Evolutionary conservation across 225 moss, liverwort and hornwort genomes (phyloP).

Genomic region (Sphagnum contortum): DNA sequence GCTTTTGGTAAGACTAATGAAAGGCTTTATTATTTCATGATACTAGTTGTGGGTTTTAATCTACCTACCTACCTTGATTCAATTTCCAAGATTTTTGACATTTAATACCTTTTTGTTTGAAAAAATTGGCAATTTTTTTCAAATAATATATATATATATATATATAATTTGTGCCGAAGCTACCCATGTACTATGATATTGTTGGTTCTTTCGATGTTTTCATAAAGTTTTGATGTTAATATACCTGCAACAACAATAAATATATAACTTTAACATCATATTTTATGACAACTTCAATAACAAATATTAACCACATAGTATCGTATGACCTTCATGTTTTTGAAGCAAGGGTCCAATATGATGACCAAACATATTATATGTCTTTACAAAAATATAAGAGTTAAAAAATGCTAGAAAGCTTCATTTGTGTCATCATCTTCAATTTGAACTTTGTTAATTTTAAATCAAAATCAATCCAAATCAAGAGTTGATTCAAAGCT

Average conservation of each 20-base stretch:
- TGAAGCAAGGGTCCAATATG: background rate
- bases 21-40: too few species aligned
- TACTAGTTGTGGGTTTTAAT: too few species aligned
- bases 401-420: background rate
- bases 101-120: too few species aligned
- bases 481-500: background rate
- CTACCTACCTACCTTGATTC: too few species aligned
- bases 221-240: background rate
- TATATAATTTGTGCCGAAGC: too few species aligned
- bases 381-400: background rate
- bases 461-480: too few species aligned
- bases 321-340: background rate
- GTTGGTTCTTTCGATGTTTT: background rate
- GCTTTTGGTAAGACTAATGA: too few species aligned
- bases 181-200: background rate
- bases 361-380: background rate
- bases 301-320: background rate
- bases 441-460: background rate
- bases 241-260: background rate
- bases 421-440: background rate
- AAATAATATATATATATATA: too few species aligned
- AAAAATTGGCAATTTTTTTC: too few species aligned
- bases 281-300: background rate
- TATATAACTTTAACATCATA: background rate
- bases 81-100: too few species aligned